Conservation (phyloP, 805 yeast genomes). For the Blastobotrys robertii region DNA sequence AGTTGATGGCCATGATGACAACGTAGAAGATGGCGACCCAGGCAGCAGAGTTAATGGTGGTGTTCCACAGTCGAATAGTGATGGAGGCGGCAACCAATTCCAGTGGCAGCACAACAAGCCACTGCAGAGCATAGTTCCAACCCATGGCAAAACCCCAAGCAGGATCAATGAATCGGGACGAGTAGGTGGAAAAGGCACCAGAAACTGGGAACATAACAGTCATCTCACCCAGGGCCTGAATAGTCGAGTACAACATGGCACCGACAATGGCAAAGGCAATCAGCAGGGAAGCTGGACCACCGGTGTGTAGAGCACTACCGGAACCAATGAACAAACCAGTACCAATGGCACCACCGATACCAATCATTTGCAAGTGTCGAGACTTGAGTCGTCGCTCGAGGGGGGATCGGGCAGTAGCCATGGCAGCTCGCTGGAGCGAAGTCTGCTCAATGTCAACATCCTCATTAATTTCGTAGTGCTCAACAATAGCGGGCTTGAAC, state of each 20-base stretch:
- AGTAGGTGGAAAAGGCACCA: conserved; percentile 47
- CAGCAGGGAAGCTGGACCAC: conserved; percentile 57
- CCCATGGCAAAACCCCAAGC: conserved; percentile 60
- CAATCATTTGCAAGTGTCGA: conserved; percentile 47
- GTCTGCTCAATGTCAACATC: conserved; percentile 20
- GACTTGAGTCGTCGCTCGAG: conserved; percentile 34
- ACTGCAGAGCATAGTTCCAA: conserved; percentile 53
- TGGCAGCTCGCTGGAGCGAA: conserved; percentile 29
- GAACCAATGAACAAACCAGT: conserved; percentile 65
- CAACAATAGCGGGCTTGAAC: conserved; percentile 34
- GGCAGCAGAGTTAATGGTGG: conserved; percentile 42
- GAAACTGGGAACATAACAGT: conserved; percentile 50
- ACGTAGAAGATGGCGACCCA: conserved; percentile 50
- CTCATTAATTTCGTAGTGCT: conserved; percentile 13
- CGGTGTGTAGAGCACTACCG: conserved; percentile 42
- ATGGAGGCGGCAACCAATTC: conserved; percentile 53
- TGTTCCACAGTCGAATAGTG: conserved; percentile 44
- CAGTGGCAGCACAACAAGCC: conserved; percentile 51
- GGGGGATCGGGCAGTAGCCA: conserved; percentile 45
- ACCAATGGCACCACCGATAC: conserved; percentile 72
- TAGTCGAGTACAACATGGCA: conserved; percentile 48
- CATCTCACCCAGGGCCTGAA: conserved; percentile 56
- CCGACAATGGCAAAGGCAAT: conserved; percentile 55
- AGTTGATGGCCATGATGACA: conserved; percentile 38
- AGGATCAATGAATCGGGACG: conserved; percentile 49